Evolutionary conservation across 169 alveolate genomes (phyloP), one percentile per base, ranked within the genome.

Genomic region (Toxoplasma gondii): DNA sequence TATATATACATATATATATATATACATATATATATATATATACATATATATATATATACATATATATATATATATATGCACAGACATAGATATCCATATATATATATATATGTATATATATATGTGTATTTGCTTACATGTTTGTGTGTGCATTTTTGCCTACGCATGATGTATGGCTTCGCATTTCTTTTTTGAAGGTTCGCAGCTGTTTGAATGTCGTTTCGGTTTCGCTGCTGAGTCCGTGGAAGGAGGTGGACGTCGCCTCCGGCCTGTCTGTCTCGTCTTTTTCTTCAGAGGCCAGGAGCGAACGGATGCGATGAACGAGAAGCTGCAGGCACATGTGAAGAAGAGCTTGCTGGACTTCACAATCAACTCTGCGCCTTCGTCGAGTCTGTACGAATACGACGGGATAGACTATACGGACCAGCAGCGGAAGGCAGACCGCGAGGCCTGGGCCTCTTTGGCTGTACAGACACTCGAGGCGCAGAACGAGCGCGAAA

Each of bases 291-390:
- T 12, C 41, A 36, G 81, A 67, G 97, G 97, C 0, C 96, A 93
- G 88, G 97, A 93, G 87, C 94, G 97, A 24, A 97, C 97, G 69
- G 93, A 91, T 53, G 69, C 92, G 94, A 91, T 96, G 95, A 94
- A 95, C 93, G 95, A 95, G 93, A 95, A 95, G 93, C 88, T 96
- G 88, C 94, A 94, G 93, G 88, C 96, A 45, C 96, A 96, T 69
- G 96, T 95, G 80, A 83, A 95, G 86, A 95, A 95, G 93, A 88
- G 96, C 0, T 81, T 96, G 69, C 91, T 96, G 88, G 97, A 96
- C 96, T 96, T 96, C 91, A 86, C 54, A 22, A 86, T 44, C 70
- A 88, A 94, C 93, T 83, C 94, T 24, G 80, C 80, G 64, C 87
- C 69, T 81, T 88, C 95, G 38, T 95, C 91, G 94, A 94, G 93